phyloP scores from a whole-genome alignment of 2,329 filamentous ascomycete genomes.

The Ceratocystiopsis minuta region DNA sequence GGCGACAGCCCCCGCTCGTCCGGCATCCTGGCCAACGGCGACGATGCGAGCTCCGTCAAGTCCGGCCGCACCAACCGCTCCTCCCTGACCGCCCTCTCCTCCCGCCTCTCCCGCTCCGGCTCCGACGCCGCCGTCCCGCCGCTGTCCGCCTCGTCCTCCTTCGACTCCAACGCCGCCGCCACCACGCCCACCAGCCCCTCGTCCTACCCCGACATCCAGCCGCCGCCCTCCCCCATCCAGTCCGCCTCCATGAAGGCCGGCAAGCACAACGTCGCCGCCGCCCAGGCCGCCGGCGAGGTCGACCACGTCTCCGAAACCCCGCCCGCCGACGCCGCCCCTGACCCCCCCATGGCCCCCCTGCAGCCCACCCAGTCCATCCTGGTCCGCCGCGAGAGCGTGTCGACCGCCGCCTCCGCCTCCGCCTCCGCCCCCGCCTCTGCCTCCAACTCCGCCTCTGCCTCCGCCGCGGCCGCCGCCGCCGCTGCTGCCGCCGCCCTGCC shows the following conservation, averaged over 20 bases:
- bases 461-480: neutral
- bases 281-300: constrained; percentile 76
- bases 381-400: constrained; percentile 56
- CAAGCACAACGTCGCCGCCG: constrained; percentile 61
- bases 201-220: constrained; percentile 31
- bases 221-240: constrained; percentile 76
- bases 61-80: constrained; percentile 46
- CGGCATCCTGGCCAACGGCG: constrained; percentile 43
- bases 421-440: constrained; percentile 6
- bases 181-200: constrained; percentile 13
- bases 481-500: constrained; percentile 13
- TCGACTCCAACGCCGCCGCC: constrained; percentile 15
- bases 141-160: constrained; percentile 20
- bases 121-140: constrained; percentile 24
- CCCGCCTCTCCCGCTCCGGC: constrained; percentile 28
- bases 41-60: constrained; percentile 59
- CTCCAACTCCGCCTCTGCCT: neutral
- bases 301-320: constrained; percentile 87
- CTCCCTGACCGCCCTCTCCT: constrained; percentile 18
- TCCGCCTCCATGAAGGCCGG: constrained; percentile 55
- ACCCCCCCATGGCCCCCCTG: constrained; percentile 32
- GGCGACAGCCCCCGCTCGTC: constrained; percentile 72
- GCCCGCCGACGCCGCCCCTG: constrained; percentile 44
- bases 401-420: constrained; percentile 41
- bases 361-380: constrained; percentile 80